Evolutionary conservation across 495 filamentous ascomycete species (phyloP).

Genomic region (Hypoxylon lienhwacheense): DNA sequence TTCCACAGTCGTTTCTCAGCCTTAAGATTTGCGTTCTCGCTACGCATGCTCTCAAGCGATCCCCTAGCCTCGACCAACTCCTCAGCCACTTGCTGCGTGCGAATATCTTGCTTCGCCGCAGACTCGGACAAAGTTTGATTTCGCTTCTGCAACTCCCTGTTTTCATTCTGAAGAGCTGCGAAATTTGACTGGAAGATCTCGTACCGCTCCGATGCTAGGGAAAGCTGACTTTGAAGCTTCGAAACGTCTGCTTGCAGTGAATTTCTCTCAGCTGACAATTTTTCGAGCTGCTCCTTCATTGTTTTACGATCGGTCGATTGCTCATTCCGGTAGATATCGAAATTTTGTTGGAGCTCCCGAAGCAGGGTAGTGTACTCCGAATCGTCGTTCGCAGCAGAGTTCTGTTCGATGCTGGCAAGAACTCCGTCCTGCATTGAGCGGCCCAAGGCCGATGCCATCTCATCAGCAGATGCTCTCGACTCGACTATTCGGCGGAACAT

Average conservation of each 20-base stretch:
- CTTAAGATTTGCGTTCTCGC: slow-evolving; percentile 88
- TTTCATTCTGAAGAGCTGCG: slow-evolving; percentile 77
- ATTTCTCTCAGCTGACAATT: slow-evolving; percentile 76
- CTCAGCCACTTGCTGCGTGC: slow-evolving; percentile 87
- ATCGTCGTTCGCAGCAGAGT: slow-evolving; percentile 46
- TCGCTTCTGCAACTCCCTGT: slow-evolving; percentile 78
- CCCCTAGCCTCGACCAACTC: slow-evolving; percentile 86
- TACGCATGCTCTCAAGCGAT: slow-evolving; percentile 81
- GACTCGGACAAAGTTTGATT: slow-evolving; percentile 73
- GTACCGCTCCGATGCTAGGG: slow-evolving; percentile 76
- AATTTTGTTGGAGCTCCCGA: slow-evolving; percentile 83
- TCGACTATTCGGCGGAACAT: slow-evolving; percentile 95
- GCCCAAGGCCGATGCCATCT: slow-evolving; percentile 66
- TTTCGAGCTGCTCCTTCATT: slow-evolving; percentile 83
- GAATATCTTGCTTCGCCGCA: slow-evolving; percentile 84
- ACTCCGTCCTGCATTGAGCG: slow-evolving; percentile 59
- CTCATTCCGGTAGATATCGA: slow-evolving; percentile 87
- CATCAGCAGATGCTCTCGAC: slow-evolving; percentile 61
- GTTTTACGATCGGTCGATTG: slow-evolving; percentile 74
- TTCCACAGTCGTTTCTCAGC: slow-evolving; percentile 92
- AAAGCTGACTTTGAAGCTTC: slow-evolving; percentile 75
- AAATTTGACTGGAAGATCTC: slow-evolving; percentile 92
- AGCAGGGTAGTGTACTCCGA: slow-evolving; percentile 69
- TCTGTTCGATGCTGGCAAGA: slow-evolving; percentile 55
- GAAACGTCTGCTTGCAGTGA: slow-evolving; percentile 78